Base-by-base conservation (phyloP, 2,329 filamentous ascomycete genomes). In the Hysterium pulicare region DNA sequence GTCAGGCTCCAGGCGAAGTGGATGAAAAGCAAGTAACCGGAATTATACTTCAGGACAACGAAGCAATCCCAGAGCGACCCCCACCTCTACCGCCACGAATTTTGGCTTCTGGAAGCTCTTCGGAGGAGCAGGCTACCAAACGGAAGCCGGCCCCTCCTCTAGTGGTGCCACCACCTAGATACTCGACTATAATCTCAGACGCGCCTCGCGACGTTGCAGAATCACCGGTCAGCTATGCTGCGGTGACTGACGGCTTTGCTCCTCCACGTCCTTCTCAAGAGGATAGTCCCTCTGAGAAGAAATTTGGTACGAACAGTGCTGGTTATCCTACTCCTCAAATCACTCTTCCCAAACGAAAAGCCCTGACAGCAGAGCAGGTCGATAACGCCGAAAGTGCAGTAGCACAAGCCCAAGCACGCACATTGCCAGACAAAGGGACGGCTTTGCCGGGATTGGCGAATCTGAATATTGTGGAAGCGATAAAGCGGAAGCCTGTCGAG, bases 11-110 rank as follows among this genome's bases (percentile, higher is more conserved):
- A 11, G 55, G 62, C 11, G 51, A 53, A 28, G 49, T 49, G 30
- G 62, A 67, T 19, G 66, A 71, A 40, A 51, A 57, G 3, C 71
- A 69, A 44, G 57, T 54, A 37, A 57, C 67, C 31, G 66, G 69
- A 26, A 74, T 74, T 30, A 59, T 67, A 5, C 57, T 74, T 32
- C 57, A 68, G 40, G 71, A 73, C 39, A 67, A 68, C 34, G 70
- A 72, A 23, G 22, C 48, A 41, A 35, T 42, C 32, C 28, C 51
- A 46, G 44, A 39, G 13, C 33, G 49, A 30, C 54, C 59, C 7
- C 69, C 70, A 38, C 60, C 67, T 24, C 50, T 71, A 30, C 70
- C 69, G 13, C 68, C 69, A 3, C 64, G 67, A 36, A 55, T 56
- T 20, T 46, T 20, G 48, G 46, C 52, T 21, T 60, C 61, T 2